Conservation (phyloP, 306 rosid species). For the Cucurbita moschata region DNA sequence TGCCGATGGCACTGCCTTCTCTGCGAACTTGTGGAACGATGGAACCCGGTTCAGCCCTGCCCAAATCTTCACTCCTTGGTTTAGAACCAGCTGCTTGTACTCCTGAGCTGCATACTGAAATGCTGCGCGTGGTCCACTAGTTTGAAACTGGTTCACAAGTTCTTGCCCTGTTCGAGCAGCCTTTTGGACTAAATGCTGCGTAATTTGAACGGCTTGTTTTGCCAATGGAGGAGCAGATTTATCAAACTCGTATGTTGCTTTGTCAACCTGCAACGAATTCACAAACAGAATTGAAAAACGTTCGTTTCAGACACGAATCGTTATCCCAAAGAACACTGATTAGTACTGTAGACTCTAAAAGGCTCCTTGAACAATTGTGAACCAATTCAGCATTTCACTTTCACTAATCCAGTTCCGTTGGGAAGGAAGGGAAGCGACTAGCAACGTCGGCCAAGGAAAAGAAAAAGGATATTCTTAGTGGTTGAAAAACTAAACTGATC, state of each 20-base stretch:
- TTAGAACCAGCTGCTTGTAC: conserved; percentile 33
- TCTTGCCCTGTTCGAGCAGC: conserved; percentile 20
- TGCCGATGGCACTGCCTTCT: conserved; percentile 31
- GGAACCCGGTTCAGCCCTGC: conserved; percentile 22
- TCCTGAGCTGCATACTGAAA: conserved; percentile 33
- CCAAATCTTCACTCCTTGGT: conserved; percentile 38
- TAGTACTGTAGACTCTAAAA: not conserved
- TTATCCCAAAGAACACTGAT: not conserved
- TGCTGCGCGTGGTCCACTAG: conserved; percentile 51
- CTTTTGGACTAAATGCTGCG: conserved; percentile 22
- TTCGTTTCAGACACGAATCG: not conserved
- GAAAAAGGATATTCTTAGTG: not conserved
- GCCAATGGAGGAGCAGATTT: conserved; percentile 52
- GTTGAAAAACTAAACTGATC: not conserved
- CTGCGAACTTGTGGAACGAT: conserved; percentile 39
- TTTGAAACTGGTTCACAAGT: conserved; percentile 29
- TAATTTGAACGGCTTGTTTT: conserved; percentile 22
- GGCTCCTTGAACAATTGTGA: not conserved
- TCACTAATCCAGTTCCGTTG: not conserved
- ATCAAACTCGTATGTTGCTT: conserved; percentile 28
- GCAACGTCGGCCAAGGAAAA: not conserved
- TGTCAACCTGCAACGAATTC: conserved; percentile 40
- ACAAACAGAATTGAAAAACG: not conserved
- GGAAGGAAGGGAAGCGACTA: not conserved
- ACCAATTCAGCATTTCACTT: not conserved